These are phyloP conservation scores for Coemansia sp. DNA, from an alignment of 192 early-diverging fungal genomes.

Conservation along the genomic window DNA sequence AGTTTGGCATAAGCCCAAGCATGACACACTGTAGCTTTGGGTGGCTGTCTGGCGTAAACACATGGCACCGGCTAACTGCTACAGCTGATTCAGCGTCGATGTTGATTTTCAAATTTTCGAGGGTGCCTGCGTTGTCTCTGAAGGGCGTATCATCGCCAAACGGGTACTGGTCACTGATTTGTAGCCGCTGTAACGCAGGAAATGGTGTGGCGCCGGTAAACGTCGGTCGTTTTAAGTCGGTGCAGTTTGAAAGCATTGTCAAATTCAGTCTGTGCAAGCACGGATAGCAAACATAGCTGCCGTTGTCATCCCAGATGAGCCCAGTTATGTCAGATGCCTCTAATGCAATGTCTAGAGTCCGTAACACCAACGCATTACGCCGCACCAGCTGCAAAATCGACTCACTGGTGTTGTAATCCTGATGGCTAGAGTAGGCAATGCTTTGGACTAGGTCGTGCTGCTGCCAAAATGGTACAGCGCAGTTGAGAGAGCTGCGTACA, in stretches of 20 bases:
- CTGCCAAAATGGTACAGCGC: background rate
- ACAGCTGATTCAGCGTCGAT: background rate
- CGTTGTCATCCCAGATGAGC: background rate
- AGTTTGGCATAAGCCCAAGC: background rate
- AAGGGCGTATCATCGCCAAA: constrained; percentile 9
- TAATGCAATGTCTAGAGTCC: background rate
- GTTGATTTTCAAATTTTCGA: background rate
- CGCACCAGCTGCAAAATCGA: constrained; percentile 1
- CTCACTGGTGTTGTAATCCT: background rate
- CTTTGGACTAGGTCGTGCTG: background rate
- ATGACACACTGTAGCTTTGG: background rate
- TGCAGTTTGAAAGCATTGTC: background rate
- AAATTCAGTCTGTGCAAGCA: background rate
- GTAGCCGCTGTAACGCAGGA: background rate
- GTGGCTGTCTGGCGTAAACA: background rate
- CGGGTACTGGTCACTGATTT: background rate
- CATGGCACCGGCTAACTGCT: background rate
- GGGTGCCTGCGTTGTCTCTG: background rate
- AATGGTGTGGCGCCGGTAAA: background rate
- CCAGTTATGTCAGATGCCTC: background rate
- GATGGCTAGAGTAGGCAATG: background rate
- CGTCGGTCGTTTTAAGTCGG: background rate
- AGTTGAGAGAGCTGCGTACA: background rate
- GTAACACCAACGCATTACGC: background rate
- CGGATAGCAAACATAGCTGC: background rate